These are phyloP conservation scores for Mercurialis annua DNA, from an alignment of 345 rosid species.

Conservation along the genomic window DNA sequence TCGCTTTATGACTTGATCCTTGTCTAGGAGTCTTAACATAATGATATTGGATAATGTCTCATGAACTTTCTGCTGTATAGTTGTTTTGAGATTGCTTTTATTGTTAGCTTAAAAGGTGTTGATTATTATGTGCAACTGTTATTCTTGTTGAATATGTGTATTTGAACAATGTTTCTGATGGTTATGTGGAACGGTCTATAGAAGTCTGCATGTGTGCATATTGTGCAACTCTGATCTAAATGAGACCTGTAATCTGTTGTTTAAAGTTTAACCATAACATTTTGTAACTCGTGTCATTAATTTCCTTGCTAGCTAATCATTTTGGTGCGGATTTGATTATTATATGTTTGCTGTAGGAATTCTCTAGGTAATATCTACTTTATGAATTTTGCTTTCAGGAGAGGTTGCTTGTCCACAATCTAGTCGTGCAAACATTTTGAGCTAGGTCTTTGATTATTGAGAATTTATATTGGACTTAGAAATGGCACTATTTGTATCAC, in stretches of 20 bases:
- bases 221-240: background rate
- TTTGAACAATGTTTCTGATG: background rate
- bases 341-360: background rate
- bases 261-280: no score
- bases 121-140: no score
- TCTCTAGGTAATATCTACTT: background rate
- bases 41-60: background rate
- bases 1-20: no score
- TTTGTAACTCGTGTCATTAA: background rate
- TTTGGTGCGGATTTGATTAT: background rate
- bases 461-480: slow-evolving; percentile 4
- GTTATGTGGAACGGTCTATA: background rate
- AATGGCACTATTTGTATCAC: background rate
- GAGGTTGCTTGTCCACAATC: background rate
- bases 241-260: background rate
- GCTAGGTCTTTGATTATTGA: slow-evolving; percentile 2
- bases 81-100: background rate
- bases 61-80: background rate
- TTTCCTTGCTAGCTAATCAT: background rate
- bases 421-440: background rate
- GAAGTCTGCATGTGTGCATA: background rate
- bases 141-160: background rate
- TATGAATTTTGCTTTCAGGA: background rate
- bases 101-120: no score
- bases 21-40: no score